Evolutionary conservation across 2,329 filamentous ascomycete species (phyloP).

Genomic region (Aspergillus pseudoglaucus): DNA sequence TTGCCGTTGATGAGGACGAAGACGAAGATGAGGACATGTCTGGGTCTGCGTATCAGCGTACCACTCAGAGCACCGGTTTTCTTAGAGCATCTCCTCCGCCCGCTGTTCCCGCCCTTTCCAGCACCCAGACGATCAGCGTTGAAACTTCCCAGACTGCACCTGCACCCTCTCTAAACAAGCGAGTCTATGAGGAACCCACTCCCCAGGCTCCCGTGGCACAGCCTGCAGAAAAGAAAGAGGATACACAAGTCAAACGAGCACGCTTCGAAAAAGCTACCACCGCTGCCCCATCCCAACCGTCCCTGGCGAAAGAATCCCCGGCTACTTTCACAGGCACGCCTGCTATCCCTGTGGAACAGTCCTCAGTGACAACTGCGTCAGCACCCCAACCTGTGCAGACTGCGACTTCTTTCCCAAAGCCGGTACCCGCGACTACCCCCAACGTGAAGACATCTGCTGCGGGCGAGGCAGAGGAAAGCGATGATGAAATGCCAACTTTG

Average conservation of each 20-base stretch:
- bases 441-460: slow-evolving; percentile 5
- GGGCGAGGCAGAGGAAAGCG: slow-evolving; percentile 34
- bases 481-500: slow-evolving; percentile 45
- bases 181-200: slow-evolving; percentile 20
- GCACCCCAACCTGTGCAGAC: slow-evolving; percentile 8
- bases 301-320: slow-evolving; percentile 9
- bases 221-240: slow-evolving; percentile 4
- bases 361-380: slow-evolving; percentile 3
- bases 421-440: not conserved
- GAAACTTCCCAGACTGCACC: slow-evolving; percentile 6
- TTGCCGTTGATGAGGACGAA: slow-evolving; percentile 17
- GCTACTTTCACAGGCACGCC: slow-evolving; percentile 12
- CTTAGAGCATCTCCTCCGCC: slow-evolving; percentile 10
- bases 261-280: slow-evolving; percentile 20
- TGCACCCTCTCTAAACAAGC: slow-evolving; percentile 18
- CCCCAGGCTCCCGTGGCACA: not conserved
- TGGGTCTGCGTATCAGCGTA: slow-evolving; percentile 7
- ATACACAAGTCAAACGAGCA: slow-evolving; percentile 24
- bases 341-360: slow-evolving; percentile 7
- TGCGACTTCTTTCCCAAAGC: slow-evolving; percentile 5
- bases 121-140: slow-evolving; percentile 9
- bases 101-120: slow-evolving; percentile 9
- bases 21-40: slow-evolving; percentile 26
- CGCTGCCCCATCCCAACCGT: slow-evolving; percentile 3
- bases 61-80: slow-evolving; percentile 17